Conservation (phyloP, 345 rosid genomes). For the Eucalyptus caleyi region DNA sequence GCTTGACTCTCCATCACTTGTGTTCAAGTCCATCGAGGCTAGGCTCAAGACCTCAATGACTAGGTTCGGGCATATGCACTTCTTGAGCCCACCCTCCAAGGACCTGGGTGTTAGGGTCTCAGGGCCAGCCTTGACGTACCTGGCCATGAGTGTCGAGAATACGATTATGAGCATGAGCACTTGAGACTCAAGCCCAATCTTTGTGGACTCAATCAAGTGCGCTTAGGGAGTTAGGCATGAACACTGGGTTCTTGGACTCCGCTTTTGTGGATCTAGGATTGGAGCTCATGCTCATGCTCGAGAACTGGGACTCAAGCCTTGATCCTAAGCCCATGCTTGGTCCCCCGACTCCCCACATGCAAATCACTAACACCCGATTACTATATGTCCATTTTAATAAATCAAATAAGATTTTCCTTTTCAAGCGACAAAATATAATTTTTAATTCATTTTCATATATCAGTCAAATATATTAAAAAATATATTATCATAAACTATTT, state of each 20-base stretch:
- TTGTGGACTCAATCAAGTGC: accelerated
- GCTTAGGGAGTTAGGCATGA: accelerated
- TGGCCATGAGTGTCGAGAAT: no score
- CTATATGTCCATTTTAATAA: background rate
- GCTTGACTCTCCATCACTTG: background rate
- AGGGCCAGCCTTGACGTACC: background rate
- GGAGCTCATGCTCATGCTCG: accelerated
- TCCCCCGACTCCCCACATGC: background rate
- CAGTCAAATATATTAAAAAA: background rate
- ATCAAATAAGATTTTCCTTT: background rate
- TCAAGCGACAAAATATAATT: background rate
- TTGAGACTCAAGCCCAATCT: background rate
- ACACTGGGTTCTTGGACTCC: accelerated
- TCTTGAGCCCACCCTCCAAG: background rate
- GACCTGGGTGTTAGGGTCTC: accelerated
- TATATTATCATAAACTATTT: no score
- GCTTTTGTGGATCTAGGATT: no score
- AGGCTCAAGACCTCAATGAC: background rate
- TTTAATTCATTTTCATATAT: background rate
- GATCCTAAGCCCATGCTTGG: background rate
- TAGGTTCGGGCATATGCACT: accelerated
- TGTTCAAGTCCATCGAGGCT: background rate
- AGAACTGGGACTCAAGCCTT: background rate
- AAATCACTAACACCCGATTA: background rate
- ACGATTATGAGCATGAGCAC: background rate